phyloP scores from a whole-genome alignment of 495 filamentous ascomycete genomes.

The Aspergillus diversus region DNA sequence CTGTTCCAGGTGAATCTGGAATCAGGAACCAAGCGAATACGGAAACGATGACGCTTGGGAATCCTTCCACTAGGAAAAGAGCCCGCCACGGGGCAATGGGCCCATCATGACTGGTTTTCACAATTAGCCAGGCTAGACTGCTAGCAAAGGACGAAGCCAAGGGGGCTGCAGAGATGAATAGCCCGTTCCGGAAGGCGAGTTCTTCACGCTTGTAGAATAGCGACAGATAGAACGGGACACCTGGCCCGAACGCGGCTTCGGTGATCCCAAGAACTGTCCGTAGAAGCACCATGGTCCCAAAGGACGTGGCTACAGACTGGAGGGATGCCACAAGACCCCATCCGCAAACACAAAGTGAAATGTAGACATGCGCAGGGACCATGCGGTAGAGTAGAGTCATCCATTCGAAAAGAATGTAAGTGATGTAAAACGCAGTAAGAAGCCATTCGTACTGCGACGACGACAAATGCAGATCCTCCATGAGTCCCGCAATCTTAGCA shows the following conservation, averaged over 20 bases:
- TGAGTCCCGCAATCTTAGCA: constrained; percentile 74
- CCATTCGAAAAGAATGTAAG: constrained; percentile 77
- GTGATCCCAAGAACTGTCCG: constrained; percentile 59
- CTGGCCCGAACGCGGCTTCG: constrained; percentile 65
- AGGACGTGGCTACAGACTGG: constrained; percentile 67
- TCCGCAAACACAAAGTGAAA: constrained; percentile 46
- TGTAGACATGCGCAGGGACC: constrained; percentile 62
- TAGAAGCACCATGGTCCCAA: constrained; percentile 45
- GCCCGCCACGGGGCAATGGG: constrained; percentile 63
- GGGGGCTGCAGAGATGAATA: constrained; percentile 66
- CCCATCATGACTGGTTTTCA: constrained; percentile 48
- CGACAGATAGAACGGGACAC: constrained; percentile 65
- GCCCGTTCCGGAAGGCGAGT: constrained; percentile 61
- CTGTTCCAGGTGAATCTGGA: constrained; percentile 56
- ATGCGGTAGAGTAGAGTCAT: constrained; percentile 66
- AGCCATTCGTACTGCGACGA: constrained; percentile 68
- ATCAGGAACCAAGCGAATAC: constrained; percentile 57
- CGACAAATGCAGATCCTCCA: constrained; percentile 62
- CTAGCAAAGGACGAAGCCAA: constrained; percentile 73
- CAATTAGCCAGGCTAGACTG: constrained; percentile 61
- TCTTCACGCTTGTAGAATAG: constrained; percentile 65
- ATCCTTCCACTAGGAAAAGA: constrained; percentile 64
- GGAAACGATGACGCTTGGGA: constrained; percentile 61
- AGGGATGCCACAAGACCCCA: constrained; percentile 70
- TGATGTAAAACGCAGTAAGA: constrained; percentile 68